Evolutionary conservation across 2,329 filamentous ascomycete species (phyloP), one percentile per base, ranked within the genome.

Genomic region (Exophiala viscosa): DNA sequence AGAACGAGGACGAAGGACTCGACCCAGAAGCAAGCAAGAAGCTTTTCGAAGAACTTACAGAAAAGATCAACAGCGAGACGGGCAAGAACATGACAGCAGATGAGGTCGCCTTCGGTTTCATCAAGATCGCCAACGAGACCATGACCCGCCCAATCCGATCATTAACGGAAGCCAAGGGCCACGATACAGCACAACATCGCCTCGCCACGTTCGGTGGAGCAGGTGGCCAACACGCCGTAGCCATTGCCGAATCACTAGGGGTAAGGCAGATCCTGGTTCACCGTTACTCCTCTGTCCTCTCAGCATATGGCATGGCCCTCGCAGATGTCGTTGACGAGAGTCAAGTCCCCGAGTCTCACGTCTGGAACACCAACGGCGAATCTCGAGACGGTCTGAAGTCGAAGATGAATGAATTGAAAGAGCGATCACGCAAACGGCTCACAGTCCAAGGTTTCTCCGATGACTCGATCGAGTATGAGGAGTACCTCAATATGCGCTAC

Each of bases 401-500:
- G 20, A 93, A 91, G 70, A 88, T 96, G 79, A 77, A 83, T 15
- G 85, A 88, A 42, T 76, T 96, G 34, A 92, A 88, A 71, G 77
- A 81, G n/a, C 89, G 86, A 65, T 91, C 89, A 0, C 79, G 76
- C 0, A 73, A 76, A 14, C 81, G 83, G 0, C 73, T 96, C 3
- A 75, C 76, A 17, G 85, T 87, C 2, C 91, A 96, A 69, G 91
- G 90, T 0, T 96, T 96, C 65, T 74, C 78, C 1, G 81, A 87
- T 39, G 73, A 80, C 4, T 83, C 88, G 31, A 88, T 96, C 18
- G 78, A 84, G 0, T 95, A 92, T 64, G 90, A 96, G 67, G 88
- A 95, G 66, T 96, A 96, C 65, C 81, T 97, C 51, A 96, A 96
- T 67, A 90, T 96, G 85, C 79, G 91, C 52, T 96, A 96, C 65